Conservation (phyloP, 1,139 yeast species). For the Candida sp. region DNA sequence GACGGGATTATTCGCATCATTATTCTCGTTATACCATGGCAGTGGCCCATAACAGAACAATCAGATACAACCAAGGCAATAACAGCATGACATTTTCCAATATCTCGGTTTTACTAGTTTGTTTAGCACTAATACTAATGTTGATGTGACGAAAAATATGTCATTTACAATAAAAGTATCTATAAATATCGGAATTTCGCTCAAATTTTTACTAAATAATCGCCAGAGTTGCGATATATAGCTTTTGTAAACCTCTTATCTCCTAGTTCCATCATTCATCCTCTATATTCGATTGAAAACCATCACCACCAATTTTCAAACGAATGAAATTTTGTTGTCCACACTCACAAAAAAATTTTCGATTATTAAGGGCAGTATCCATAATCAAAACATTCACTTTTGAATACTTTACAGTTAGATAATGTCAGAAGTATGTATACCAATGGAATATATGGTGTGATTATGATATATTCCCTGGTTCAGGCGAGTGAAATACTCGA, state of each 20-base stretch:
- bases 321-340: not conserved
- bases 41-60: not conserved
- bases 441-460: not conserved
- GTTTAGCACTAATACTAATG: not conserved
- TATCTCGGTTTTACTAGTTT: not conserved
- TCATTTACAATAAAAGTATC: not conserved
- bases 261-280: too few species aligned
- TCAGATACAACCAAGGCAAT: not conserved
- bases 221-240: not conserved
- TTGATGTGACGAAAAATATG: not conserved
- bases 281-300: not conserved
- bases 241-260: too few species aligned
- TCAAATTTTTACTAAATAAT: not conserved
- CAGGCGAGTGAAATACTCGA: not conserved
- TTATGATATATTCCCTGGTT: not conserved
- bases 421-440: conserved; percentile 3
- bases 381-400: not conserved
- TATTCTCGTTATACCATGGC: not conserved
- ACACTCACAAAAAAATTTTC: conserved; percentile 3
- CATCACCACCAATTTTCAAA: not conserved
- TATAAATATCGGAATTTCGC: not conserved
- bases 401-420: not conserved
- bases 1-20: not conserved
- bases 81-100: not conserved
- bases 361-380: not conserved